Conservation (phyloP, 306 rosid genomes). For the Cucumis hystrix region DNA sequence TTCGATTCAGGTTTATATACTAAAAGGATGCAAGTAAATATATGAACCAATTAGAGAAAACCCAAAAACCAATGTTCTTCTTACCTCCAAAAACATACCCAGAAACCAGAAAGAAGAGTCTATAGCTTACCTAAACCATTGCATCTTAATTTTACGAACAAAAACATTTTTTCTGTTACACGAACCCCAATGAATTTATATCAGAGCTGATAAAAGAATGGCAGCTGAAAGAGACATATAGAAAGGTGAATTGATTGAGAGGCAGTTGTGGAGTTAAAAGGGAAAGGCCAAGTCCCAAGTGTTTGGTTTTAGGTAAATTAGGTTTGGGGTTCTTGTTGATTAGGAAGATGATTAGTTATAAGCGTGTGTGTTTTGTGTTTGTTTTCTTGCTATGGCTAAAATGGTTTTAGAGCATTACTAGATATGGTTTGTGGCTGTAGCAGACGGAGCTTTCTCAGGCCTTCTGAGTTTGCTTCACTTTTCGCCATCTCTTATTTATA, state of each 20-base stretch:
- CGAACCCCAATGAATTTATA: conserved; percentile 28
- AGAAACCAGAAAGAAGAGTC: background rate
- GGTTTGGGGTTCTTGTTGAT: background rate
- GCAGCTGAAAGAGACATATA: conserved; percentile 13
- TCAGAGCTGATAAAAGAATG: background rate
- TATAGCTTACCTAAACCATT: background rate
- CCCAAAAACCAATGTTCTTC: conserved; percentile 11
- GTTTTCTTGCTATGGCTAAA: background rate
- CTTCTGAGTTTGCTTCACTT: conserved; percentile 4
- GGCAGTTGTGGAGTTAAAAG: conserved; percentile 1
- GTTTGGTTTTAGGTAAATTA: conserved; percentile 18
- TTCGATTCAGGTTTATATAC: background rate
- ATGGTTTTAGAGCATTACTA: conserved; percentile 1
- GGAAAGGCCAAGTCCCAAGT: background rate
- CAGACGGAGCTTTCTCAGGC: conserved; percentile 4
- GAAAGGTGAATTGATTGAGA: background rate
- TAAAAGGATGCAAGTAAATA: background rate
- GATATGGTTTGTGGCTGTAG: conserved; percentile 19
- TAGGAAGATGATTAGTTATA: conserved; percentile 5
- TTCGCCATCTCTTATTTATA: conserved; percentile 1
- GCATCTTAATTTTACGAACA: background rate
- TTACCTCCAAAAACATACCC: background rate
- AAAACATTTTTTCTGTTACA: conserved; percentile 12
- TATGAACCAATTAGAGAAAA: background rate
- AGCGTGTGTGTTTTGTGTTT: conserved; percentile 21